These are phyloP conservation scores for Neurospora sp. DNA, from an alignment of 495 filamentous ascomycete species.

Conservation along the genomic window DNA sequence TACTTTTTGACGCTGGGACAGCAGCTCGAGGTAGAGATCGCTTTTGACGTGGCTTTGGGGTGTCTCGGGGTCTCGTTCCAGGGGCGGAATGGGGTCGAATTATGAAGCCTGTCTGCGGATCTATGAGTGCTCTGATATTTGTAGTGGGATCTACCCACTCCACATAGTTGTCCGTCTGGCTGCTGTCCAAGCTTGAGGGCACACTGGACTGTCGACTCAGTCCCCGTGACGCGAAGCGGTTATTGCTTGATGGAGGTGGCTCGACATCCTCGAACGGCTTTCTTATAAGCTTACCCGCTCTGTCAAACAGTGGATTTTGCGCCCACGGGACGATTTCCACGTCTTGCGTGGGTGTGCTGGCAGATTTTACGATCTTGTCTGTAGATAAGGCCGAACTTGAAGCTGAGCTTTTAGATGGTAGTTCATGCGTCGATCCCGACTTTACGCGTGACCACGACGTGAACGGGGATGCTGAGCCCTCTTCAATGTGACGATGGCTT, in stretches of 20 bases:
- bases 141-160: slow-evolving; percentile 62
- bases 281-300: slow-evolving; percentile 24
- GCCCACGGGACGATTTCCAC: slow-evolving; percentile 8
- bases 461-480: slow-evolving; percentile 37
- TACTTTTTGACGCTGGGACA: slow-evolving; percentile 2
- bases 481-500: not conserved
- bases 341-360: not conserved
- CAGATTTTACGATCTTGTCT: not conserved
- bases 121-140: slow-evolving; percentile 39
- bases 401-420: not conserved
- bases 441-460: slow-evolving; percentile 61
- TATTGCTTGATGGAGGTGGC: not conserved
- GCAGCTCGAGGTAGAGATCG: not conserved
- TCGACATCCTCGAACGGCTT: slow-evolving; percentile 28
- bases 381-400: not conserved
- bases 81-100: not conserved
- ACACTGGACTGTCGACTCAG: not conserved
- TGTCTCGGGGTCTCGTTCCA: not conserved
- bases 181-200: not conserved
- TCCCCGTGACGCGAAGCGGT: not conserved
- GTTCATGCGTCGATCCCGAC: slow-evolving; percentile 22
- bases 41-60: not conserved
- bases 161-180: slow-evolving; percentile 27
- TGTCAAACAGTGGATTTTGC: slow-evolving; percentile 15
- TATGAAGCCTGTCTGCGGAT: slow-evolving; percentile 22